These are phyloP conservation scores for Rubia tinctorum DNA, from an alignment of 305 asterid genomes.

Conservation along the genomic window DNA sequence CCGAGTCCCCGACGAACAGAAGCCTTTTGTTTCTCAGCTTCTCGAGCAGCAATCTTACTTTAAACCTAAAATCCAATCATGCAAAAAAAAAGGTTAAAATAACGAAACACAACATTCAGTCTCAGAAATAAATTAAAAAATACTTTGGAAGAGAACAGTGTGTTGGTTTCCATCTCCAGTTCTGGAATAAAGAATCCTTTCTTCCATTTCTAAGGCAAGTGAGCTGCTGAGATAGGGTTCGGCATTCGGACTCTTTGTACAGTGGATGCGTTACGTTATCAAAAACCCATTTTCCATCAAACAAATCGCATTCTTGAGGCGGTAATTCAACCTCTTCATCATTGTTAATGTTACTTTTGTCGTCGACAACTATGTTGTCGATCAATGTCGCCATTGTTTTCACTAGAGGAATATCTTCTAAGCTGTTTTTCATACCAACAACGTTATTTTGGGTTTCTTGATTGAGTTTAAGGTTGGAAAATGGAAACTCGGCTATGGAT, in stretches of 20 bases:
- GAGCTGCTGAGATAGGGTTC: conserved; percentile 68
- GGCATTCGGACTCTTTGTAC: conserved; percentile 66
- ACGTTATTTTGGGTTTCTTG: conserved; percentile 25
- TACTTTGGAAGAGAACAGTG: conserved; percentile 75
- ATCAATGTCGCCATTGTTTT: too few species aligned
- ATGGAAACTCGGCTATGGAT: conserved; percentile 79
- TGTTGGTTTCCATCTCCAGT: conserved; percentile 86
- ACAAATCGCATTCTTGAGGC: conserved; percentile 69
- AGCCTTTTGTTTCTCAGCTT: conserved; percentile 65
- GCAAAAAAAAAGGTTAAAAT: too few species aligned
- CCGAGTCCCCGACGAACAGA: conserved; percentile 74
- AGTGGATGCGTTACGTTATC: conserved; percentile 64
- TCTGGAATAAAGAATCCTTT: conserved; percentile 47
- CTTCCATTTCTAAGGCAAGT: conserved; percentile 76
- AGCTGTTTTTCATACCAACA: not conserved
- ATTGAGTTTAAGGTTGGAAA: conserved; percentile 38
- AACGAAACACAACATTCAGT: too few species aligned
- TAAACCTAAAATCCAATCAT: conserved; percentile 34
- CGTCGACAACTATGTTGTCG: too few species aligned
- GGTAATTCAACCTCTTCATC: conserved; percentile 53
- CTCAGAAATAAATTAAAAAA: conserved; percentile 25
- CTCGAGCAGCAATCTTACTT: conserved; percentile 51
- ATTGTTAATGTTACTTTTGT: not conserved
- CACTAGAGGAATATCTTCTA: too few species aligned
- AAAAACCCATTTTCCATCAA: conserved; percentile 68